phyloP scores from a whole-genome alignment of 192 early-diverging fungal genomes.

The Spinellus fusiger region DNA sequence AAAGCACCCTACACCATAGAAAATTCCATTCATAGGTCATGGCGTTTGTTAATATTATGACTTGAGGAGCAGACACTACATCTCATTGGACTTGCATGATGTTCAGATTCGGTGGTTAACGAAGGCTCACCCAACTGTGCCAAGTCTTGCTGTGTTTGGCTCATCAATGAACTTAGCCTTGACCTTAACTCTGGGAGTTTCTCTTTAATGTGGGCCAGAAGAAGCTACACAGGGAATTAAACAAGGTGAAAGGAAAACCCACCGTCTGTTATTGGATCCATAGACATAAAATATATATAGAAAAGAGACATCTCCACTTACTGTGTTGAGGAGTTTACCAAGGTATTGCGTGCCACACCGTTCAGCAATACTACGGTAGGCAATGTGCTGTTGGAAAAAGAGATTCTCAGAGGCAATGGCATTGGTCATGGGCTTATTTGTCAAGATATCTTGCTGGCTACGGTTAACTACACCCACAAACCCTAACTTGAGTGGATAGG shows the following conservation, averaged over 20 bases:
- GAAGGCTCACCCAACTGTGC: slow-evolving; percentile 56
- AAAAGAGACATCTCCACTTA: slow-evolving; percentile 12
- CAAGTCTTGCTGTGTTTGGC: slow-evolving; percentile 73
- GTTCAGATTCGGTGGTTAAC: slow-evolving; percentile 37
- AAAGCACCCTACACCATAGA: slow-evolving; percentile 40
- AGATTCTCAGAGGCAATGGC: slow-evolving; percentile 59
- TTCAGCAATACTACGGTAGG: slow-evolving; percentile 64
- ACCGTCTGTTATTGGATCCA: background rate
- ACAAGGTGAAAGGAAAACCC: background rate
- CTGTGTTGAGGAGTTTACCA: slow-evolving; percentile 59
- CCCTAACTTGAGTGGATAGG: slow-evolving; percentile 71
- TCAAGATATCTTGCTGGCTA: slow-evolving; percentile 73
- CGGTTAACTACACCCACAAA: slow-evolving; percentile 82
- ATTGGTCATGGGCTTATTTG: slow-evolving; percentile 65
- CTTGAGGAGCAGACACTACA: background rate
- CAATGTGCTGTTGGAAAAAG: slow-evolving; percentile 66
- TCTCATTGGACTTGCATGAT: slow-evolving; percentile 29
- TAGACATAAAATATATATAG: background rate
- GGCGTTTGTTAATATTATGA: background rate
- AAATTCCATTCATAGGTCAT: too few relatives aligned
- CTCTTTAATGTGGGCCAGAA: slow-evolving; percentile 77
- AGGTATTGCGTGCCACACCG: slow-evolving; percentile 71
- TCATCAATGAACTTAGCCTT: slow-evolving; percentile 68
- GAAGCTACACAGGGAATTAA: slow-evolving; percentile 35
- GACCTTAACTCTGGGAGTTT: slow-evolving; percentile 72